Evolutionary conservation across 2,329 filamentous ascomycete species (phyloP), one percentile per base, ranked within the genome.

Genomic region (Colletotrichum karsti): DNA sequence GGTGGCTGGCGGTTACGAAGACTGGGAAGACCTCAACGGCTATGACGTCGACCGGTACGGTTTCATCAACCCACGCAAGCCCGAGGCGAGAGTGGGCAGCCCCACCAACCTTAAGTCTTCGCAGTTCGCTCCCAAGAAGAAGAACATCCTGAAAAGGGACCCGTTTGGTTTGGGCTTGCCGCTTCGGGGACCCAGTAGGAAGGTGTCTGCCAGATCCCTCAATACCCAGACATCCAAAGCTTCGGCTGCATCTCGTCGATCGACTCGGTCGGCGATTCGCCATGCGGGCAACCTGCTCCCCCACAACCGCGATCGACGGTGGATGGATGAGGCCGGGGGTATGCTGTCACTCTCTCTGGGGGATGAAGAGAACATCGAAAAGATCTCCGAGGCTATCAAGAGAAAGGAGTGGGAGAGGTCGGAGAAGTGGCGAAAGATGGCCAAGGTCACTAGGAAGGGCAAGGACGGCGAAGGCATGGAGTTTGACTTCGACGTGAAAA

Each of bases 401-500:
- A 85, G 84, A 66, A 91, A 91, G 74, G 90, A 92, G 76, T 85
- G 82, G 77, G 83, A 86, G 70, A 83, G 90, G 9, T 83, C 89
- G 3, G 89, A 91, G 73, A 92, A 92, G 73, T 91, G 89, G 89
- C 84, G 88, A 59, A 89, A 84, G 73, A 91, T 91, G 89, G 89
- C 89, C 67, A 89, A 85, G 73, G 79, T 88, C 22, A 77, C 85
- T 67, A 86, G 82, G 55, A 81, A 78, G n/a, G 84, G 83, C 41
- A 81, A 76, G 24, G 82, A 85, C 64, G 84, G 85, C 37, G 83
- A 87, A 76, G 89, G 88, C 54, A 90, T 89, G 80, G 81, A 89
- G 69, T 90, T 89, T 74, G 92, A 94, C 61, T 98, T 98, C 76
- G 94, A 98, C 79, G 87, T 88, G 39, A 90, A 87, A 71, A 93